Evolutionary conservation across 2,329 filamentous ascomycete species (phyloP), one percentile per base, ranked within the genome.

Genomic region (Chrysoporthe austroafricana): DNA sequence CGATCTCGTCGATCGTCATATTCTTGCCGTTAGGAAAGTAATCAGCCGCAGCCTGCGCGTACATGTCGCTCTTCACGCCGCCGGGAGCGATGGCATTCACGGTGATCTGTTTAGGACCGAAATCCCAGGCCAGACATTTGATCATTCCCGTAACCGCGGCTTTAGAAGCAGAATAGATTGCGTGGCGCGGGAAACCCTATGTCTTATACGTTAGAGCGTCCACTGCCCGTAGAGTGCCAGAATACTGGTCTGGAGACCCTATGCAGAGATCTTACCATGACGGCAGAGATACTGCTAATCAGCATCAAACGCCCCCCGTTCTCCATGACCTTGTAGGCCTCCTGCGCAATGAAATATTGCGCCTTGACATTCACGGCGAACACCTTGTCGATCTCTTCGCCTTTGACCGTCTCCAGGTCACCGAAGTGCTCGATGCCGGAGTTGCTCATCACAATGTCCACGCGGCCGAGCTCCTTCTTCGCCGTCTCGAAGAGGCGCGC

Each of bases 381-480:
- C 4, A 69, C 62, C 3, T 62, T 52, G 65, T 71, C 69, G 39
- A 72, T 68, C 13, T 67, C 58, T n/a, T 69, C 71, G 26, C 65
- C 66, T 13, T 50, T 57, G 43, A 67, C 64, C 13, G 61, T 52
- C 11, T 66, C 68, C n/a, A 70, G 54, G 11, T 60, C n/a, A 13
- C 69, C 63, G 54, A 72, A 71, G 50, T 66, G 64, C 39, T 71
- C 69, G 36, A 71, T 70, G 9, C 74, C 74, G 6, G 73, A 73
- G 70, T 76, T 76, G 52, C 72, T 73, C 71, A 76, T 73, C 1
- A 75, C 72, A 14, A 74, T 66, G 66, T 76, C 72, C 36, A 76
- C 69, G 13, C 71, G 70, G 5, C 74, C 74, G 26, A 71, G 57
- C 61, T 72, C 62, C 9, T 70, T 57, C 34, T 71, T 72, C 1